These are phyloP conservation scores for Pythium rishiriense DNA, from an alignment of 352 stramenopile genomes.

Conservation along the genomic window DNA sequence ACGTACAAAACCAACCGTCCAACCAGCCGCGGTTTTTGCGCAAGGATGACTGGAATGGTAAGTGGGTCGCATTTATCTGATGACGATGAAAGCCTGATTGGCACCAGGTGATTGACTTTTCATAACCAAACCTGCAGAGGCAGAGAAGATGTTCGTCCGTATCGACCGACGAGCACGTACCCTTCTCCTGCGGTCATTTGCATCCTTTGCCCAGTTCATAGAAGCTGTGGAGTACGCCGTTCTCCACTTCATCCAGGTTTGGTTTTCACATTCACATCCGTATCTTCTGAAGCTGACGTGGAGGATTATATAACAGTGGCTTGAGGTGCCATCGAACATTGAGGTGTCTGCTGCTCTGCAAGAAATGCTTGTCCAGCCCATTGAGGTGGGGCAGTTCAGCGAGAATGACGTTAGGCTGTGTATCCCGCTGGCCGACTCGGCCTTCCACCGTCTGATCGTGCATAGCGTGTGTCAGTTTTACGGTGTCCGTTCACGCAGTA, in stretches of 20 bases:
- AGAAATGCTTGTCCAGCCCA: conserved; percentile 60
- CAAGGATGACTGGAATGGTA: conserved; percentile 78
- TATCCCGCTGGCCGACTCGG: conserved; percentile 75
- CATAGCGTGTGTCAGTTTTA: conserved; percentile 90
- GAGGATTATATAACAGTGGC: conserved; percentile 44
- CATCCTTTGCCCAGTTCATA: conserved; percentile 67
- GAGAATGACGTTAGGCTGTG: conserved; percentile 73
- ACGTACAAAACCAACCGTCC: conserved; percentile 29
- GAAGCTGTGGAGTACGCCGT: conserved; percentile 78
- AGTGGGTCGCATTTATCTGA: too few species aligned
- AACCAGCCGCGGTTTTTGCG: conserved; percentile 46
- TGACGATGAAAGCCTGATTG: neutral
- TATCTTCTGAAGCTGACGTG: too few species aligned
- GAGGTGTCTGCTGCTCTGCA: conserved; percentile 62
- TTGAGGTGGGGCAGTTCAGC: conserved; percentile 53
- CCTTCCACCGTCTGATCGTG: conserved; percentile 86
- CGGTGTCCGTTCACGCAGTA: conserved; percentile 80
- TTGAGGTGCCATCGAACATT: conserved; percentile 69
- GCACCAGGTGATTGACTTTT: neutral
- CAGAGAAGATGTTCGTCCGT: conserved; percentile 76
- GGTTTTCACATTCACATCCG: too few species aligned
- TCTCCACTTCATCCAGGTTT: conserved; percentile 82
- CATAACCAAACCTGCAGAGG: conserved; percentile 38
- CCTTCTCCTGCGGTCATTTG: conserved; percentile 69
- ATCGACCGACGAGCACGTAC: conserved; percentile 73